A percentile compares a stretch with the other conserved stretches of the same genome.
phyloP scores from a whole-genome alignment of 2,329 filamentous ascomycete genomes.

The Ascochyta fabae region DNA sequence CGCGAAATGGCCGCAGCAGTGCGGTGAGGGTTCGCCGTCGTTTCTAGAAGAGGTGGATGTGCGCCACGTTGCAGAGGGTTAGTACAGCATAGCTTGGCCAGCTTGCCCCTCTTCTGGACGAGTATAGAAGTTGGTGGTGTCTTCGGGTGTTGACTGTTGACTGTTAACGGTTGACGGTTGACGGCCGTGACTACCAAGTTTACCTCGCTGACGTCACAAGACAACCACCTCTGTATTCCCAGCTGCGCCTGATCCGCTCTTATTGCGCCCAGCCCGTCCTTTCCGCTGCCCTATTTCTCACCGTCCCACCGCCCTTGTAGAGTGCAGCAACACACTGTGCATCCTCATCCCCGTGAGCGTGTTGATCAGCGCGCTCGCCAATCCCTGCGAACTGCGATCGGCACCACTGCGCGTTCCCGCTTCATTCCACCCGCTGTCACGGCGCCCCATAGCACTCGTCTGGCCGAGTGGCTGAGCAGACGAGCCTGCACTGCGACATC shows the following conservation, averaged over 20 bases:
- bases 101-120: too few relatives aligned
- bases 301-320: slow-evolving; percentile 1
- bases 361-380: slow-evolving; percentile 25
- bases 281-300: slow-evolving; percentile 11
- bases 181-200: slow-evolving; percentile 3
- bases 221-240: slow-evolving; percentile 6
- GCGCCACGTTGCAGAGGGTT: not conserved
- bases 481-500: slow-evolving; percentile 16
- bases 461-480: slow-evolving; percentile 25
- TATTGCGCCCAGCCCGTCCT: slow-evolving; percentile 10
- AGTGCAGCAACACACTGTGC: slow-evolving; percentile 10
- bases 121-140: not conserved
- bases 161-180: not conserved
- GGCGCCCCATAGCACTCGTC: slow-evolving; percentile 4
- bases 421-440: slow-evolving; percentile 19
- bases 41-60: not conserved
- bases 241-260: slow-evolving; percentile 15
- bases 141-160: not conserved
- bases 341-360: slow-evolving; percentile 10
- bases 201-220: slow-evolving; percentile 1
- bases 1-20: slow-evolving; percentile 2
- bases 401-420: slow-evolving; percentile 28
- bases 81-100: not conserved
- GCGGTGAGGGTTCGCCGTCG: slow-evolving; percentile 1
- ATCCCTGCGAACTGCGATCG: slow-evolving; percentile 27